A percentile compares a stretch with the other conserved stretches of the same genome.
Conservation (phyloP, 495 filamentous ascomycete genomes). For the Penicillium lividum region DNA sequence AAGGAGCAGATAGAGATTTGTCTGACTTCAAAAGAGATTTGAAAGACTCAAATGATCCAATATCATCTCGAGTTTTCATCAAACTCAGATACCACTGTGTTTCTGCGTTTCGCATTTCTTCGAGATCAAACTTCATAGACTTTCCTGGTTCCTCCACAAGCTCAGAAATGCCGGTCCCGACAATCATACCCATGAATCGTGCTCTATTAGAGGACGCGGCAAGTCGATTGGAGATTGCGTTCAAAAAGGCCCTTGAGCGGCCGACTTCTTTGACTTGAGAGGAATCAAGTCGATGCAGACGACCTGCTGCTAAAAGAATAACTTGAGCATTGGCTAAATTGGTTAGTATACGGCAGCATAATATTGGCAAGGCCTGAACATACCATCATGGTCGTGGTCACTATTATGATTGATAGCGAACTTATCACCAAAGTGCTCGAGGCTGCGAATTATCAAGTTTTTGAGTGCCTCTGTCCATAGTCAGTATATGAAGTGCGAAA, state of each 20-base stretch:
- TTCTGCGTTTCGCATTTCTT: constrained; percentile 72
- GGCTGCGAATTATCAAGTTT: constrained; percentile 61
- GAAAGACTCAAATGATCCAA: constrained; percentile 61
- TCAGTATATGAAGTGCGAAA: neutral
- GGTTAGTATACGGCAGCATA: constrained; percentile 25
- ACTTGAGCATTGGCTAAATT: constrained; percentile 72
- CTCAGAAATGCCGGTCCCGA: constrained; percentile 77
- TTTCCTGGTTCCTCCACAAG: constrained; percentile 76
- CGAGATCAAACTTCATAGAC: constrained; percentile 78
- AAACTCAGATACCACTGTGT: constrained; percentile 76
- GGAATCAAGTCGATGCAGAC: constrained; percentile 62
- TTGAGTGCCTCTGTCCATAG: constrained; percentile 50
- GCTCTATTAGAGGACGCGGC: constrained; percentile 70
- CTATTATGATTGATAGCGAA: constrained; percentile 84
- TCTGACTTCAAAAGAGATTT: constrained; percentile 13
- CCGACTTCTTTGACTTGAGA: constrained; percentile 62
- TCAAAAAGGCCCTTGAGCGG: constrained; percentile 71
- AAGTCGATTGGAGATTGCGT: constrained; percentile 83
- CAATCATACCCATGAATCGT: constrained; percentile 85
- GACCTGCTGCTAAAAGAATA: constrained; percentile 75
- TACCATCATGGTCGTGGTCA: constrained; percentile 83
- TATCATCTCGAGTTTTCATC: constrained; percentile 58
- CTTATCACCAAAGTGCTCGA: constrained; percentile 78
- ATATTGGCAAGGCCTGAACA: constrained; percentile 11
- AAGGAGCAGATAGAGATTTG: neutral